Base-by-base conservation (phyloP, 345 rosid species). In the Adansonia digitata region DNA sequence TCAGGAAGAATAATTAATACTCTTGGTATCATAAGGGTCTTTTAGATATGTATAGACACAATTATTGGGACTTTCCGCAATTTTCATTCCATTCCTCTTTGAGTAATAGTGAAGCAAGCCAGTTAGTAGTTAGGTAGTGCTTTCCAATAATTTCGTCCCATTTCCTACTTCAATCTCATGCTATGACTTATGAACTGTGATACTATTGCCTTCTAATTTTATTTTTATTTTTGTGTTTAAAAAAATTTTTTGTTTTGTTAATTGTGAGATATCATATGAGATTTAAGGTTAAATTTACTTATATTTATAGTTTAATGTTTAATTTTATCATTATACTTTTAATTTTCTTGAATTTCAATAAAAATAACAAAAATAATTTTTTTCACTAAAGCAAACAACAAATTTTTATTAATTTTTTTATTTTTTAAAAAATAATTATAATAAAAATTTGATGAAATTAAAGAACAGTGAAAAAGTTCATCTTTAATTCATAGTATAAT, bases 71-170 rank as follows among this genome's bases (percentile, higher is more conserved):
- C 76, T 77, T 77, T 77, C 48, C 53, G 37, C 8, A 13, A 9
- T 10, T 40, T 51, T 13, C 26, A 37, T 63, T 52, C 22, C 27
- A n/a, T 55, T 37, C 20, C 26, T 42, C 13, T 31, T 77, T 77
- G 80, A 65, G 80, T 77, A 72, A 43, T 65, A 65, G 73, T 53
- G 49, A 77, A 73, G 77, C 77, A 77, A 77, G 45, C 29, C 34
- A n/a, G 45, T 71, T 51, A 71, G 46, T 51, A n/a, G 45, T 71
- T 51, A 71, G 46, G 34, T 40, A 20, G 34, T 40, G 22, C 17
- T 29, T 49, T 10, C 17, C 57, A 48, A 69, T 48, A 29, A 69
- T 69, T 68, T 69, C 73, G 5, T 48, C 24, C 22, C 48, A 27
- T 12, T 3, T 71, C 49, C 15, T 52, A 34, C 42, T 7, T 8